Evolutionary conservation across 176 grass and related monocot genomes (phyloP).

Genomic region (Rhipidocladum racemiflorum): DNA sequence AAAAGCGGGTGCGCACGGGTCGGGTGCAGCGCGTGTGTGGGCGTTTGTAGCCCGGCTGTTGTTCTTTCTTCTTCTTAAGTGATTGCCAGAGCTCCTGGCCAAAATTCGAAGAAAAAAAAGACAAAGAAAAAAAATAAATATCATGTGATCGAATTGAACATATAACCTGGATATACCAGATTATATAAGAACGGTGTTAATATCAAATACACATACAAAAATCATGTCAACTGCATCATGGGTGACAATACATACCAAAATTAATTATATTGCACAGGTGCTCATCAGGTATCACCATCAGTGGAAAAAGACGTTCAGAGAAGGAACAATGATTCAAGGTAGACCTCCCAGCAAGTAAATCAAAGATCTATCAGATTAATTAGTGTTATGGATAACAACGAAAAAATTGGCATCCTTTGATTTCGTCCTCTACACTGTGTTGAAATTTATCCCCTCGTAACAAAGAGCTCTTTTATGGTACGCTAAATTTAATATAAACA

Average conservation of each 20-base stretch:
- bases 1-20: too few species aligned
- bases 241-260: not conserved
- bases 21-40: too few species aligned
- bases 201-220: not conserved
- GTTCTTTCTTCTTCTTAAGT: too few species aligned
- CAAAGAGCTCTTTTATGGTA: not conserved
- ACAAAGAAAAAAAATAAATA: not conserved
- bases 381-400: not conserved
- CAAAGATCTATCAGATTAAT: not conserved
- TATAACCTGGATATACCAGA: not conserved
- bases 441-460: not conserved
- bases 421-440: not conserved
- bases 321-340: not conserved
- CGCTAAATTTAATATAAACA: too few species aligned
- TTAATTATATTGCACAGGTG: not conserved
- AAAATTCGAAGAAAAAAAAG: not conserved
- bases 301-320: not conserved
- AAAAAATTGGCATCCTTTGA: not conserved
- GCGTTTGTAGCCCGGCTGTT: too few species aligned
- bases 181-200: not conserved
- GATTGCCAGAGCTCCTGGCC: too few species aligned
- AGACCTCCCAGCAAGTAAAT: not conserved
- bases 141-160: not conserved
- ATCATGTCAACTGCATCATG: conserved; percentile 38
- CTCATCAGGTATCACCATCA: not conserved